Percentiles rank a stretch among this genome's conserved stretches.
Evolutionary conservation across 257 asterid genomes (phyloP).

Genomic region (Solanum virginianum): DNA sequence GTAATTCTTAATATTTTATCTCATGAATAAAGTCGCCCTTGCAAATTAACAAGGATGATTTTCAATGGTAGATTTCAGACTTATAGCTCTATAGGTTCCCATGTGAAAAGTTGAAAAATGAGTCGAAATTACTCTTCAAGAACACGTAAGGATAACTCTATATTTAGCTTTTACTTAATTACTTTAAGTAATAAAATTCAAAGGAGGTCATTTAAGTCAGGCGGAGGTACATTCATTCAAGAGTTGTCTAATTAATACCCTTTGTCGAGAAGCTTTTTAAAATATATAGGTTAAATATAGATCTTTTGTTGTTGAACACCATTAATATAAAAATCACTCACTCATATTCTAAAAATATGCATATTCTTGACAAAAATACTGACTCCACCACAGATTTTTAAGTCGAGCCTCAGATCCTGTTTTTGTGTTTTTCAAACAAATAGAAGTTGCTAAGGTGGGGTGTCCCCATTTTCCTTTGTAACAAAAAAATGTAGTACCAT

Average conservation of each 20-base stretch:
- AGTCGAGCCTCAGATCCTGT: background rate
- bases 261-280: too few species aligned
- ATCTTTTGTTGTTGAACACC: too few species aligned
- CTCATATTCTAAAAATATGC: too few species aligned
- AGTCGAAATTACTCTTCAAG: background rate
- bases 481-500: background rate
- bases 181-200: background rate
- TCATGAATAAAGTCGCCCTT: background rate
- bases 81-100: background rate
- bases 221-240: too few species aligned
- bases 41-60: background rate
- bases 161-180: background rate
- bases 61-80: background rate
- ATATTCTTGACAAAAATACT: too few species aligned
- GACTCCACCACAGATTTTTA: background rate
- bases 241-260: accelerated
- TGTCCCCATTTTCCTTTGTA: slow-evolving; percentile 2
- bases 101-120: background rate
- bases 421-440: background rate
- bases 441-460: slow-evolving; percentile 25
- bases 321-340: too few species aligned
- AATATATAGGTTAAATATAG: too few species aligned
- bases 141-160: background rate
- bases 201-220: background rate
- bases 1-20: background rate